phyloP scores from a whole-genome alignment of 2,329 filamentous ascomycete genomes.

The Biscogniauxia mediterranea region DNA sequence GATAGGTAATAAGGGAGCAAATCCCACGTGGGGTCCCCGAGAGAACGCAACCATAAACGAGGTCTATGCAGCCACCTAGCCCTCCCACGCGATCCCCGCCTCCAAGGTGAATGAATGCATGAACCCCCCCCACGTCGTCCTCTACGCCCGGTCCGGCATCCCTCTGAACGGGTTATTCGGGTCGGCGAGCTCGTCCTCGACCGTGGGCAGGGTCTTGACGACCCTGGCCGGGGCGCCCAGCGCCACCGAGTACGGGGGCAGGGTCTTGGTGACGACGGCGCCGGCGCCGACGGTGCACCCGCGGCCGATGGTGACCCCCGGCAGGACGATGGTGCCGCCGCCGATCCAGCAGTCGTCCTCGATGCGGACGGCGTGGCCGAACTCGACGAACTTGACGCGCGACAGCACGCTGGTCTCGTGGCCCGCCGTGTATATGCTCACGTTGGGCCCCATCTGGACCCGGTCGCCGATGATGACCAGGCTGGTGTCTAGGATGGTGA shows the following conservation, averaged over 20 bases:
- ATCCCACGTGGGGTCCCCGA: no score
- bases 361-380: slow-evolving; percentile 45
- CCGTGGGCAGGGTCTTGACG: slow-evolving; percentile 35
- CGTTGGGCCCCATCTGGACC: slow-evolving; percentile 69
- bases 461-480: slow-evolving; percentile 67
- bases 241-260: slow-evolving; percentile 48
- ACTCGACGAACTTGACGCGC: slow-evolving; percentile 47
- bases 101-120: no score
- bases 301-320: slow-evolving; percentile 52
- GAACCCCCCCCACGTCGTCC: no score
- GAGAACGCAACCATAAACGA: no score
- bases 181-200: not conserved
- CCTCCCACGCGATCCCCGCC: no score
- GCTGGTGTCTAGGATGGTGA: slow-evolving; percentile 71
- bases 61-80: no score
- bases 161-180: not conserved
- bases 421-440: slow-evolving; percentile 67
- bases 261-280: slow-evolving; percentile 48
- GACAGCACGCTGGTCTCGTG: slow-evolving; percentile 65
- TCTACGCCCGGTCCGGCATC: not conserved
- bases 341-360: slow-evolving; percentile 57
- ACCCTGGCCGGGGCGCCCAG: slow-evolving; percentile 49
- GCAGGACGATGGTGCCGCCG: slow-evolving; percentile 47
- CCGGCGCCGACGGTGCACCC: slow-evolving; percentile 51
- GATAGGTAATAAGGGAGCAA: no score